Conservation (phyloP, 257 asterid genomes). For the Nicotiana obtusifolia region DNA sequence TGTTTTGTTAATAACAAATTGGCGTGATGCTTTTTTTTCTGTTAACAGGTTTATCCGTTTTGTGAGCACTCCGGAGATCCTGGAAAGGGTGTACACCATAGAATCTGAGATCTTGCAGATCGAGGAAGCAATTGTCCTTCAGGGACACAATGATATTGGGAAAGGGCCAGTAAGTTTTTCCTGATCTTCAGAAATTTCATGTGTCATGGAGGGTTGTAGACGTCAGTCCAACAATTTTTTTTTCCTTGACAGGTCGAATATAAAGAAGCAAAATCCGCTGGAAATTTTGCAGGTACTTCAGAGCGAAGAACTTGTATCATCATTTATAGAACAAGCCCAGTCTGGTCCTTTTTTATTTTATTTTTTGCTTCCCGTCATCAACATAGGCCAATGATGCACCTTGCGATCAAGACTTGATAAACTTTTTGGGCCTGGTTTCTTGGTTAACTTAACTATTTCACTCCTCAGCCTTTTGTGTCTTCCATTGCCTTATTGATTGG, state of each 20-base stretch:
- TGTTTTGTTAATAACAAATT: not conserved
- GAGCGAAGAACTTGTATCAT: not conserved
- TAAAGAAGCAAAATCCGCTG: conserved; percentile 37
- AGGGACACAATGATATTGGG: conserved; percentile 49
- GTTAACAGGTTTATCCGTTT: conserved; percentile 89
- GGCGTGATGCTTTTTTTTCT: conserved; percentile 21
- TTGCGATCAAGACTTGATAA: not conserved
- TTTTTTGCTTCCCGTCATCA: not conserved
- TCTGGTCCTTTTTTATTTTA: not conserved
- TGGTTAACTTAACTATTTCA: not conserved
- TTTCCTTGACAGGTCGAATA: conserved; percentile 48
- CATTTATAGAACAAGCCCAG: not conserved
- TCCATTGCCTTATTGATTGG: not conserved
- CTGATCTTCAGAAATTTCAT: not conserved
- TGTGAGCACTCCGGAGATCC: conserved; percentile 96
- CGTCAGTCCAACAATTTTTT: not conserved
- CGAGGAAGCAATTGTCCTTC: conserved; percentile 70
- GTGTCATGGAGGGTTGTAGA: not conserved
- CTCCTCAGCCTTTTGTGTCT: not conserved
- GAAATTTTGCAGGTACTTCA: conserved; percentile 56
- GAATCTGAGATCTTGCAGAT: conserved; percentile 92
- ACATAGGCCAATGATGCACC: not conserved
- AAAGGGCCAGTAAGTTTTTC: conserved; percentile 48
- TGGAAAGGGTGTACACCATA: conserved; percentile 80
- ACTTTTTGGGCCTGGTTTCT: not conserved